Evolutionary conservation across 495 filamentous ascomycete genomes (phyloP).

Genomic region (Daldinia bambusicola): DNA sequence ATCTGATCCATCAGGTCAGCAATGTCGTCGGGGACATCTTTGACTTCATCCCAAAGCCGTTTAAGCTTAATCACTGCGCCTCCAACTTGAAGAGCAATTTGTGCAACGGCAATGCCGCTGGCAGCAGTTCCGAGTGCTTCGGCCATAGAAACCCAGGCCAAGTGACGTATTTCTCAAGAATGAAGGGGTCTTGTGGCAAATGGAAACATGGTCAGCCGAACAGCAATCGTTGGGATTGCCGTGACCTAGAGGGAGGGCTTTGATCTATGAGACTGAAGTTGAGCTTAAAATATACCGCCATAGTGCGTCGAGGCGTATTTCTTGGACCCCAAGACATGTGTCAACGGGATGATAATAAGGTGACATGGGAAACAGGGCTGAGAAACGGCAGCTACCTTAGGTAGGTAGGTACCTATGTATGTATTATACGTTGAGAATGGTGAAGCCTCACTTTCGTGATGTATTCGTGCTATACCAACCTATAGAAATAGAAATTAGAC

Average conservation of each 20-base stretch:
- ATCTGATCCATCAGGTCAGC: slow-evolving; percentile 45
- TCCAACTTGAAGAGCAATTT: slow-evolving; percentile 45
- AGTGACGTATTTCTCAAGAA: not conserved
- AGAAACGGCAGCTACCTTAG: too few relatives aligned
- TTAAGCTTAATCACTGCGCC: slow-evolving; percentile 46
- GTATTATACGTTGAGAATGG: too few relatives aligned
- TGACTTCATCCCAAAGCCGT: slow-evolving; percentile 49
- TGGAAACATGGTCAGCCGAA: not conserved
- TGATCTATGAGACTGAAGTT: not conserved
- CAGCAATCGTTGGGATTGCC: not conserved
- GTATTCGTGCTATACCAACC: too few relatives aligned
- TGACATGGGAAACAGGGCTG: too few relatives aligned
- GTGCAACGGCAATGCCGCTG: slow-evolving; percentile 51
- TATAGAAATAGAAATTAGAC: too few relatives aligned
- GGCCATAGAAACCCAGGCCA: slow-evolving; percentile 36
- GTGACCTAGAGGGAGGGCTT: not conserved
- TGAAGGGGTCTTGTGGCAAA: not conserved
- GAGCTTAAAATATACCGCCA: not conserved
- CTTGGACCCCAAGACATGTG: not conserved
- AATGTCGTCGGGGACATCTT: slow-evolving; percentile 50
- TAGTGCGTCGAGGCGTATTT: not conserved
- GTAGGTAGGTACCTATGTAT: too few relatives aligned
- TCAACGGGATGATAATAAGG: not conserved
- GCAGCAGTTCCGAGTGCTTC: slow-evolving; percentile 50
- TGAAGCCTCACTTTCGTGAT: too few relatives aligned